Evolutionary conservation across 2,329 filamentous ascomycete species (phyloP).

Genomic region (Beauveria varroae): DNA sequence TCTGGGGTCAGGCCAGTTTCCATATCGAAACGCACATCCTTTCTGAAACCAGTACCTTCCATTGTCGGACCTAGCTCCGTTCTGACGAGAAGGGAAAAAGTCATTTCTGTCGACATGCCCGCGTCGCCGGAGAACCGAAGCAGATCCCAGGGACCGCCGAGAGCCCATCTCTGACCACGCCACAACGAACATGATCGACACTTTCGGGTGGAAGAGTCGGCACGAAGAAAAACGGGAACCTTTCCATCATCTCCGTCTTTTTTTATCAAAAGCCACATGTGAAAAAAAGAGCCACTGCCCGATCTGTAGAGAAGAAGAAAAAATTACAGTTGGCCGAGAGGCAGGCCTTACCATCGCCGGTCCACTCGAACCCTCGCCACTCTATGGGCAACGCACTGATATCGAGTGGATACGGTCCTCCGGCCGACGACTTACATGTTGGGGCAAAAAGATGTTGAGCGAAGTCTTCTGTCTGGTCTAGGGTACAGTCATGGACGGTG

Average conservation of each 20-base stretch:
- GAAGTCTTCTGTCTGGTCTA: conserved; percentile 34
- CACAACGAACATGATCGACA: conserved; percentile 8
- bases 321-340: conserved; percentile 41
- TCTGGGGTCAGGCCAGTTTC: conserved; percentile 43
- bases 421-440: conserved; percentile 49
- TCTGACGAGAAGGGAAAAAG: no score
- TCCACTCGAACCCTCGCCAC: conserved; percentile 49
- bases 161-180: conserved; percentile 12
- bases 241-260: conserved; percentile 16
- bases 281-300: conserved; percentile 42
- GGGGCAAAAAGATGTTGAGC: conserved; percentile 45
- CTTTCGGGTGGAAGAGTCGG: conserved; percentile 21
- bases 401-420: conserved; percentile 50
- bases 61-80: no score
- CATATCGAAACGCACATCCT: conserved; percentile 27
- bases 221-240: conserved; percentile 21
- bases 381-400: conserved; percentile 51
- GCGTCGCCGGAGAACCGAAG: conserved; percentile 32
- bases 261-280: conserved; percentile 28
- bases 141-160: conserved; percentile 31
- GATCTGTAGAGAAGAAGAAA: conserved; percentile 42
- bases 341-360: conserved; percentile 37
- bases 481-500: conserved; percentile 13
- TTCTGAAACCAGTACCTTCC: conserved; percentile 27
- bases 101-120: conserved; percentile 22